Evolutionary conservation across 140 eudicot genomes (phyloP).

Genomic region (Stevia rebaudiana): DNA sequence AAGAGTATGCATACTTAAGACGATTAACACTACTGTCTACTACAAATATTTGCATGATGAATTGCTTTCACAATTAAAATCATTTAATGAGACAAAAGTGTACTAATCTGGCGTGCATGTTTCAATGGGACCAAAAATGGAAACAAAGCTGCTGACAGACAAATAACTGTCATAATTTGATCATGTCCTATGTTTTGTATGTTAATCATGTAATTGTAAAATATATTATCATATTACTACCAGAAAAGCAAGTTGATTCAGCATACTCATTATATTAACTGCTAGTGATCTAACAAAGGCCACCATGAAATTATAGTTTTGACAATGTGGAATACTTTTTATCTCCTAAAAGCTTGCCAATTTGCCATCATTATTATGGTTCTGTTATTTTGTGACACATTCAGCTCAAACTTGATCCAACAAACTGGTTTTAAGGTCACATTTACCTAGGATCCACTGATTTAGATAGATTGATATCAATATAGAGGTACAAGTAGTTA

Average conservation of each 20-base stretch:
- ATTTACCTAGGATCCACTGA: not conserved
- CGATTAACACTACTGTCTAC: constrained; percentile 13
- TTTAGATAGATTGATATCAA: too few species aligned
- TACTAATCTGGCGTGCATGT: constrained; percentile 31
- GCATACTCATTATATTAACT: constrained; percentile 14
- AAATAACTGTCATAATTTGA: constrained; percentile 21
- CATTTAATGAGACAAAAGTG: constrained; percentile 28
- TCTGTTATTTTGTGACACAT: constrained; percentile 6
- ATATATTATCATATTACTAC: constrained; percentile 4
- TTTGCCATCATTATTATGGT: constrained; percentile 16
- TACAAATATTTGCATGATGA: constrained; percentile 22
- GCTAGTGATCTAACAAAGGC: constrained; percentile 18
- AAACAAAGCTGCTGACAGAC: constrained; percentile 33
- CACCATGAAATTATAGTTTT: not conserved
- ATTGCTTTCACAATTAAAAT: constrained; percentile 21
- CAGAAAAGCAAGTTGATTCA: constrained; percentile 11
- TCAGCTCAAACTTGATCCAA: constrained; percentile 1
- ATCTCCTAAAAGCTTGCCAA: constrained; percentile 17
- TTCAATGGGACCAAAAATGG: constrained; percentile 26
- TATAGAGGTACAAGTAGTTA: not conserved
- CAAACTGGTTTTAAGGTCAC: not conserved
- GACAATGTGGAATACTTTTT: constrained; percentile 8
- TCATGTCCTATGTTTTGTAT: constrained; percentile 27
- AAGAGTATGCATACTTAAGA: constrained; percentile 22
- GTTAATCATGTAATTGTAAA: constrained; percentile 12